A percentile compares a stretch with the other conserved stretches of the same genome.
Evolutionary conservation across 2,329 filamentous ascomycete species (phyloP).

Genomic region (Chaetomium sp.): DNA sequence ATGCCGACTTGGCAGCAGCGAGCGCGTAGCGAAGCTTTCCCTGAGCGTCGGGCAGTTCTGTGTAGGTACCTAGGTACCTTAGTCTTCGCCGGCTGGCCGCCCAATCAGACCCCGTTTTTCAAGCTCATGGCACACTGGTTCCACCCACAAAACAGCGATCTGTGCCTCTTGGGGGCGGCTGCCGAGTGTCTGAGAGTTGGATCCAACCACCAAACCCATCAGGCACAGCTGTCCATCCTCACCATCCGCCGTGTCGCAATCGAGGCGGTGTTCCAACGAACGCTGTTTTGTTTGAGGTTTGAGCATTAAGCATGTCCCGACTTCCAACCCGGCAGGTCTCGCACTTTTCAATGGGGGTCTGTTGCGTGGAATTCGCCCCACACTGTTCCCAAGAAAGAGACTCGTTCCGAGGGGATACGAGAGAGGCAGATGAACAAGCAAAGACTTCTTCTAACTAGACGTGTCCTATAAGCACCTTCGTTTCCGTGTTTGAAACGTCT

Average conservation of each 20-base stretch:
- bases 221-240: background rate
- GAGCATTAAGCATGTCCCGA: background rate
- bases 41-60: background rate
- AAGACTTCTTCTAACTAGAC: background rate
- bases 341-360: background rate
- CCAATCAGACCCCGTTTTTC: background rate
- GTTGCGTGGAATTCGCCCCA: background rate
- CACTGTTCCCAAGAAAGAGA: background rate
- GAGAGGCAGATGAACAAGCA: background rate
- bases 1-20: slow-evolving; percentile 1
- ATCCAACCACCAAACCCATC: background rate
- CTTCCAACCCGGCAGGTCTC: background rate
- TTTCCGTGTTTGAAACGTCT: slow-evolving; percentile 14
- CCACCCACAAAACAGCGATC: background rate
- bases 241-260: background rate
- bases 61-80: too few species aligned
- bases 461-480: background rate
- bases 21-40: background rate
- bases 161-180: background rate
- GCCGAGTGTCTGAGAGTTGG: background rate
- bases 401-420: slow-evolving; percentile 1
- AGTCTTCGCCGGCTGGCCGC: background rate
- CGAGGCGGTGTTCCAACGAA: background rate
- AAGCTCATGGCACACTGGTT: background rate
- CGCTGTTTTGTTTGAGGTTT: background rate